phyloP scores from a whole-genome alignment of 83 land plant species.

The Diphasiastrum complanatum region DNA sequence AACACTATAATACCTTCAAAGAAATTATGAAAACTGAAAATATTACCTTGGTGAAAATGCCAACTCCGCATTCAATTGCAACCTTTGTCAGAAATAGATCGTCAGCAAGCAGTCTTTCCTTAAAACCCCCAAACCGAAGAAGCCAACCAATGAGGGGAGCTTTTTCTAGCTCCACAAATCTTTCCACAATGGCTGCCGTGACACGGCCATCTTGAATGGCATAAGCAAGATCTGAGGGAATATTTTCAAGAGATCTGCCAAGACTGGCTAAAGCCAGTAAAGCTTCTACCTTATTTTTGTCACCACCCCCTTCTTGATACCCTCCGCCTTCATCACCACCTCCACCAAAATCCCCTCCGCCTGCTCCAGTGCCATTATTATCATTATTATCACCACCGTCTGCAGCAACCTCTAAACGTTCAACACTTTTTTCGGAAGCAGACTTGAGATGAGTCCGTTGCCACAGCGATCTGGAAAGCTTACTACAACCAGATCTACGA shows the following conservation, averaged over 20 bases:
- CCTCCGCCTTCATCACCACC: conserved; percentile 44
- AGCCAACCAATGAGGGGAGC: conserved; percentile 60
- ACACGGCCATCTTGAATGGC: conserved; percentile 67
- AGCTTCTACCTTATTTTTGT: conserved; percentile 49
- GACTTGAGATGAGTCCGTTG: too few species aligned
- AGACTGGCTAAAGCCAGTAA: conserved; percentile 44
- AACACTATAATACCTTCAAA: neutral
- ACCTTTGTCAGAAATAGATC: conserved; percentile 88
- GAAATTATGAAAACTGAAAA: neutral
- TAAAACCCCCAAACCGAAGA: conserved; percentile 72
- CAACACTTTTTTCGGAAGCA: too few species aligned
- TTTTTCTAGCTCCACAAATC: conserved; percentile 61
- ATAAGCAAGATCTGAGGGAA: conserved; percentile 69
- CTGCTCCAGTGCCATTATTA: conserved; percentile 18
- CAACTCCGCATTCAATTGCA: conserved; percentile 92
- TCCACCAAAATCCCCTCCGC: conserved; percentile 20
- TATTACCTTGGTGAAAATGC: conserved; percentile 89
- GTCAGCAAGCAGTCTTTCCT: conserved; percentile 78
- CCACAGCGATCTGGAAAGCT: too few species aligned
- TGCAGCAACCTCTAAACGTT: too few species aligned
- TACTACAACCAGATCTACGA: too few species aligned
- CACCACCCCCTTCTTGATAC: conserved; percentile 28
- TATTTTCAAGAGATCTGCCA: conserved; percentile 52
- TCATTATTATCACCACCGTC: conserved; percentile 15
- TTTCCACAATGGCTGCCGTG: conserved; percentile 46